Conservation (phyloP, 176 grass and related monocot genomes). For the Aegilops bicornis region DNA sequence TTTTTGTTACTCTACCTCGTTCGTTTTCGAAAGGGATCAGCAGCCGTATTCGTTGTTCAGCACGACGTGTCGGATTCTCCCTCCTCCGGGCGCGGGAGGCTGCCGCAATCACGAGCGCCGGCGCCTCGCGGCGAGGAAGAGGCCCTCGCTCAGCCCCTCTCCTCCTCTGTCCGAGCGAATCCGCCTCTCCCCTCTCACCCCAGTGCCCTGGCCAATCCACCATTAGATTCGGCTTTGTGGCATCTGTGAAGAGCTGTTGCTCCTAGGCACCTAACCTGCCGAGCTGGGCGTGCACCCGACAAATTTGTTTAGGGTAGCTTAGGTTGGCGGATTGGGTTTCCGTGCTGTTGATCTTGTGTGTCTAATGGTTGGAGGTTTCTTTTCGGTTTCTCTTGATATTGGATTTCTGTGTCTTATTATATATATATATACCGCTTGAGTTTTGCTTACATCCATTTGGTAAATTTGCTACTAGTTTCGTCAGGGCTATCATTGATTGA, state of each 20-base stretch:
- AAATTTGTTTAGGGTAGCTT: not conserved
- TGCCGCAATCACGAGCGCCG: not conserved
- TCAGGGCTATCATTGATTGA: too few relatives aligned
- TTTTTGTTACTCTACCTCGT: not conserved
- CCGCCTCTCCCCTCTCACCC: not conserved
- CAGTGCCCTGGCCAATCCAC: not conserved
- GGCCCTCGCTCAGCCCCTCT: not conserved
- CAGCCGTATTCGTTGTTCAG: not conserved
- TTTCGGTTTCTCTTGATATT: not conserved
- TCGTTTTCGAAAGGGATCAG: not conserved
- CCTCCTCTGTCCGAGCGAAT: not conserved
- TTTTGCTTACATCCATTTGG: not conserved
- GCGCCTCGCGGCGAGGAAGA: not conserved
- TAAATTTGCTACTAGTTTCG: not conserved
- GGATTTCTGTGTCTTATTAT: not conserved
- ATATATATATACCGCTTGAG: not conserved
- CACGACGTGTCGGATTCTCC: not conserved
- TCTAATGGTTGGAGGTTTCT: not conserved
- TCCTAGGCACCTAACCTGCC: not conserved
- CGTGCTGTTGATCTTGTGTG: not conserved
- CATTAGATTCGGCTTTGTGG: not conserved
- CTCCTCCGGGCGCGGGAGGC: not conserved
- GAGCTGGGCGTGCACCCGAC: not conserved
- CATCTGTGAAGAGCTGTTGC: not conserved
- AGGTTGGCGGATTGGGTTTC: not conserved